Evolutionary conservation across 192 early-diverging fungal species (phyloP), one percentile per base, ranked within the genome.

Genomic region (Phlyctochytrium arcticum): DNA sequence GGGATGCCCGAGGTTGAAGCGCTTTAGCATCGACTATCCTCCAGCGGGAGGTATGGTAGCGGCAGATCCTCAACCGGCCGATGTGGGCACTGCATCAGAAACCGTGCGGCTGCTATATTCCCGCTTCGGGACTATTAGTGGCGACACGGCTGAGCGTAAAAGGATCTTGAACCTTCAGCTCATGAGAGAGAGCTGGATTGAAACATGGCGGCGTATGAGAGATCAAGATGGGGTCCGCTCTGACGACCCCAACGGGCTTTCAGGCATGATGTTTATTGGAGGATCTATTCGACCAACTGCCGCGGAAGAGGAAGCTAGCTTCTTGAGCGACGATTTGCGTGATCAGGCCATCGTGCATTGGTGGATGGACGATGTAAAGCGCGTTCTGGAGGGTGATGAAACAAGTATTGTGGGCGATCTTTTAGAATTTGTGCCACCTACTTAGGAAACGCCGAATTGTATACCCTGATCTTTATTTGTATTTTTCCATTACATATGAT

Each of bases 1-100:
- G 27, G 61, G 61, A 4, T 63, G 61, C 36, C 30, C 26, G 19
- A 26, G 36, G 10, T 49, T 63, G 10, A 63, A 63, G 30, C 61
- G 61, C 32, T 63, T 63, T 33, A 63, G 61, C 49, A 54, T 63
- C 15, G 61, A 63, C 36, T 63, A 63, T 24, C 61, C 61, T 19
- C 61, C 61, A 15, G 61, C 61, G 24, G 61, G 61, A 6, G 61
- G 61, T 6, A 27, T 63, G 1, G 61, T 63, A 12, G 30, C 49
- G 10, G 48, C 61, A 15, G 61, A 50, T 21, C 61, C 61, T 6
- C n/a, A n/a, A n/a, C 61, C 61, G 8, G 32, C 36, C 15, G 61
- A 63, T 24, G 61, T 63, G 19, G 61, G 61, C 24, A 63, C 61
- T 19, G 61, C 61, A 4, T 63, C 61, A 6, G 61, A 63, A 29